A percentile compares a stretch with the other conserved stretches of the same genome.
phyloP scores from a whole-genome alignment of 108 stramenopile genomes.

The Nannochloropsis salina region DNA sequence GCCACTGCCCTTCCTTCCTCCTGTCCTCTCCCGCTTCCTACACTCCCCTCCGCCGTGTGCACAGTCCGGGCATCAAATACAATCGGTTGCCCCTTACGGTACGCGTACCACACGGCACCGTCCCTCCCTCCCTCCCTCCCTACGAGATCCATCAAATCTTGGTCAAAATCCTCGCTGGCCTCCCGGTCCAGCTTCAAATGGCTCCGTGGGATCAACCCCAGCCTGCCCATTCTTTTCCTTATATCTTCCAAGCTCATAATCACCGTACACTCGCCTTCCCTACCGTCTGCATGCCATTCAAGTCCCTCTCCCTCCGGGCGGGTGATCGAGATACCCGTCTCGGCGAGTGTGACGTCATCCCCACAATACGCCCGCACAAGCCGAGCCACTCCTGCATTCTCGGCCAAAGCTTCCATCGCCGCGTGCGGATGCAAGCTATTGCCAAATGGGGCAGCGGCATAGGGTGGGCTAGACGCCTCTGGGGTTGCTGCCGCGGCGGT shows the following conservation, averaged over 20 bases:
- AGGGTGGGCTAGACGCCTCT: not conserved
- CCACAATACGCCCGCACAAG: not conserved
- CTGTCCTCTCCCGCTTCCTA: not conserved
- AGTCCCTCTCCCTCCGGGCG: not conserved
- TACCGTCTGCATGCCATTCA: not conserved
- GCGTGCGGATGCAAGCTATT: not conserved
- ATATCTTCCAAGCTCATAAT: constrained; percentile 16
- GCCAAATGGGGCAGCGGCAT: not conserved
- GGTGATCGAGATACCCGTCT: not conserved
- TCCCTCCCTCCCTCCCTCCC: not conserved
- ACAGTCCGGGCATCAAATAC: not conserved
- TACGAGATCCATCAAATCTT: not conserved
- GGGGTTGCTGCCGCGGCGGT: not conserved
- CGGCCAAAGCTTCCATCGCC: not conserved
- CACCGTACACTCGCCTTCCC: not conserved
- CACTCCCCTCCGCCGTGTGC: not conserved
- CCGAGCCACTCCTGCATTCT: not conserved
- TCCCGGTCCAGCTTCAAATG: not conserved
- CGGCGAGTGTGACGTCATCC: not conserved
- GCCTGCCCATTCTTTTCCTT: not conserved
- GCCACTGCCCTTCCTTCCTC: not conserved
- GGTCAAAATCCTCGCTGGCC: not conserved
- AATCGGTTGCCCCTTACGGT: not conserved
- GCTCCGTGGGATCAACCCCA: not conserved
- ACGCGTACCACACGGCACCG: not conserved